Base-by-base conservation (phyloP, 1,284 basidiomycete species). In the Pulchroboletus neoregius region DNA sequence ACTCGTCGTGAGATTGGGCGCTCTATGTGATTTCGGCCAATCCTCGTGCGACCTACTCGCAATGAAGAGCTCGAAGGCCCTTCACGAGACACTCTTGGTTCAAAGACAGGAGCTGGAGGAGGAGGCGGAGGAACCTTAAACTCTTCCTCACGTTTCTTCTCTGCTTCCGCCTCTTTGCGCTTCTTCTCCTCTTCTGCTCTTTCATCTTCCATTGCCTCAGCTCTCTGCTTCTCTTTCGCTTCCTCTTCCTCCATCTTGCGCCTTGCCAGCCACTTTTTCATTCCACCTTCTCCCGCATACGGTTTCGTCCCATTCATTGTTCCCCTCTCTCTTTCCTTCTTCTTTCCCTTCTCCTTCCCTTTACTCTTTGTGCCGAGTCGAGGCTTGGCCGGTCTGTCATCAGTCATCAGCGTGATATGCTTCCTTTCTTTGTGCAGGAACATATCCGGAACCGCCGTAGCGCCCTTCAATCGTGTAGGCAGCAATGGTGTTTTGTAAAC, bases 401-500 rank as follows among this genome's bases (percentile, higher is more conserved):
- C 76, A 11, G 71, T 72, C 79, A 86, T 84, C 28, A 82, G 69
- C 11, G 83, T 69, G 16, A 84, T 71, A 35, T 70, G 68, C 10
- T 74, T 74, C 12, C 67, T 63, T 51, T 79, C 77, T 54, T 77
- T 80, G 16, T 76, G 71, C 53, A 78, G 72, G 67, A 87, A 86
- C 67, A 85, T 78, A 49, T 82, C 79, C 7, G 82, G 80, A 36
- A 78, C 69, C 9, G 68, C 66, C 6, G 68, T 63, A 13, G 75
- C 68, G 10, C 68, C 75, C 46, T 79, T 79, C 45, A 87, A 69
- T 15, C 83, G 79, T 33, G 82, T 80, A 5, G 86, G 84, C 7
- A 87, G 57, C 38, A 88, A 71, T 7, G 86, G 86, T 1, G 83
- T 88, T 66, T 81, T 84, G 69, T 87, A 88, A 31, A 82, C 73